Conservation (phyloP, 2,329 filamentous ascomycete species). For the Cercospora brassicicola region DNA sequence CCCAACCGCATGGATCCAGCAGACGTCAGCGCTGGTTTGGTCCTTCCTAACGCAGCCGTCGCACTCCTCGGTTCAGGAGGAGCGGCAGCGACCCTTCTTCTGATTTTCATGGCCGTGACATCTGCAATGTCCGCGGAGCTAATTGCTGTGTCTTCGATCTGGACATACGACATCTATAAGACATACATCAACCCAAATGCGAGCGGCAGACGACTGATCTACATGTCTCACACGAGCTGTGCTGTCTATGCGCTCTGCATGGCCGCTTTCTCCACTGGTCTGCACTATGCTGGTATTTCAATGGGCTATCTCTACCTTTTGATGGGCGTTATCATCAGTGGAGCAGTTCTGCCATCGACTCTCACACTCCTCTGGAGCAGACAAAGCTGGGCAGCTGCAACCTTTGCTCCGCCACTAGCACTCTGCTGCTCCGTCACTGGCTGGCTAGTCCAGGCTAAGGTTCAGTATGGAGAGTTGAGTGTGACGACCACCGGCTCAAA, state of each 20-base stretch:
- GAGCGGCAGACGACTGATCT: constrained; percentile 73
- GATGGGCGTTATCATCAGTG: constrained; percentile 88
- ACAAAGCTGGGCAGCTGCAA: constrained; percentile 74
- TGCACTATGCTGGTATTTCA: constrained; percentile 62
- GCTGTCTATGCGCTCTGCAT: constrained; percentile 75
- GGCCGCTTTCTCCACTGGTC: constrained; percentile 73
- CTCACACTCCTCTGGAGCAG: constrained; percentile 78
- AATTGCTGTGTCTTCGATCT: constrained; percentile 83
- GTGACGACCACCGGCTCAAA: constrained; percentile 80
- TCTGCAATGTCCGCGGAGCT: constrained; percentile 79
- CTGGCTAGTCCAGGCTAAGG: constrained; percentile 75
- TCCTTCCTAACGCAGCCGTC: constrained; percentile 81
- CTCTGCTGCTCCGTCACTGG: constrained; percentile 68
- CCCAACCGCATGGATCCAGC: constrained; percentile 68
- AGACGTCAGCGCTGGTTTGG: constrained; percentile 79
- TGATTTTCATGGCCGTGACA: constrained; percentile 89
- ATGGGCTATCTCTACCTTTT: constrained; percentile 89
- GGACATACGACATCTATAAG: constrained; percentile 85
- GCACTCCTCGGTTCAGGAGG: constrained; percentile 79
- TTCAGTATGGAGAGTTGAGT: constrained; percentile 65
- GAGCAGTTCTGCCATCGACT: constrained; percentile 72
- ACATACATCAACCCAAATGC: constrained; percentile 80
- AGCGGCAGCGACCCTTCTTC: constrained; percentile 72
- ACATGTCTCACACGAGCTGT: constrained; percentile 73
- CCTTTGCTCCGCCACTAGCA: constrained; percentile 67